phyloP scores from a whole-genome alignment of 139 green algal species.

The Trebouxia sp. region DNA sequence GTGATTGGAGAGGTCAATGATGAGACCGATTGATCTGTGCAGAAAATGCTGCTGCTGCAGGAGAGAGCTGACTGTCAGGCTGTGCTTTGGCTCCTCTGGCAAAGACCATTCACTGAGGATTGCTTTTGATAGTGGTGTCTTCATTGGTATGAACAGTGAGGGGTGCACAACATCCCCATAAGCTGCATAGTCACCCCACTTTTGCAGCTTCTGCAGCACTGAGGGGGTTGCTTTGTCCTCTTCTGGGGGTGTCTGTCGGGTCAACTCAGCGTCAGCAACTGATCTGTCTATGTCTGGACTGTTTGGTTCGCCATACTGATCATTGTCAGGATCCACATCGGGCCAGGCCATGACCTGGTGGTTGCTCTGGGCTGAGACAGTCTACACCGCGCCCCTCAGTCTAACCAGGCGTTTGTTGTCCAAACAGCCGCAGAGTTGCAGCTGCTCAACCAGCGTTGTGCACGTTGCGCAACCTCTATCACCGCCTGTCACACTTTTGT shows the following conservation, averaged over 20 bases:
- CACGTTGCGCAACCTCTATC: no score
- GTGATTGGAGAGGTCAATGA: constrained; percentile 85
- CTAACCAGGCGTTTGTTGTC: no score
- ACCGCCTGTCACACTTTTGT: no score
- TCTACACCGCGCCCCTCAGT: background rate
- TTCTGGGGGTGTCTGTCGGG: background rate
- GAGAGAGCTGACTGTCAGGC: constrained; percentile 61
- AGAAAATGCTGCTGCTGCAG: constrained; percentile 43
- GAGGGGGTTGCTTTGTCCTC: constrained; percentile 30
- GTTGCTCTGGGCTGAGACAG: background rate
- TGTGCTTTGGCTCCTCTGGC: constrained; percentile 54
- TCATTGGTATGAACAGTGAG: constrained; percentile 66
- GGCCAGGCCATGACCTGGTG: background rate
- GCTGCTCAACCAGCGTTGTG: no score
- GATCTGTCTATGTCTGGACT: background rate
- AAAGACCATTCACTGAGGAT: constrained; percentile 70
- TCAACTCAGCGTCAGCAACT: background rate
- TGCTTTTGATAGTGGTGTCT: constrained; percentile 64
- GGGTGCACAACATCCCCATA: constrained; percentile 51
- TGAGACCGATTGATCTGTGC: constrained; percentile 59
- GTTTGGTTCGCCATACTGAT: constrained; percentile 19
- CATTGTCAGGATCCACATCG: constrained; percentile 12
- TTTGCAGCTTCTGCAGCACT: constrained; percentile 74
- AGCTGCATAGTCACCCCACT: constrained; percentile 70
- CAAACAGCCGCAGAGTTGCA: no score